Evolutionary conservation across 2,329 filamentous ascomycete species (phyloP), one percentile per base, ranked within the genome.

Genomic region (Phaeoacremonium minimum): DNA sequence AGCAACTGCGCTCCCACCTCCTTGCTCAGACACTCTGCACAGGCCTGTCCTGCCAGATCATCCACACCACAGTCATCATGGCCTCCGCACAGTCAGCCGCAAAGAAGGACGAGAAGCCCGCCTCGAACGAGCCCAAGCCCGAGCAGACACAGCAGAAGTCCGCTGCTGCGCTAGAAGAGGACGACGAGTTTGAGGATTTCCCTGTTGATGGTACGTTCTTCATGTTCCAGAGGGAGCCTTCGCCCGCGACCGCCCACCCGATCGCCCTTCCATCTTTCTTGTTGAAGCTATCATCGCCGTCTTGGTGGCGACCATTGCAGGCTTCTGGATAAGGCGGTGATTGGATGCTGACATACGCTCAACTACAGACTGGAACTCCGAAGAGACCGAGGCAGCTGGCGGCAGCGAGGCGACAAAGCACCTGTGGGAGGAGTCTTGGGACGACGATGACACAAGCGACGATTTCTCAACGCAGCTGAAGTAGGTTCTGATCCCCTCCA

Each of bases 351-450:
- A n/a, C n/a, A n/a, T n/a, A n/a, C n/a, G n/a, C n/a, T n/a, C n/a
- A n/a, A n/a, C n/a, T 15, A 45, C 51, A 95, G 93, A 97, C 66
- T 98, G 93, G 93, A 74, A 83, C 36, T 83, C 89, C 61, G 88
- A 95, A 57, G 90, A 95, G 57, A 87, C 87, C 43, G 88, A 96
- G 58, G 84, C 83, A 38, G 85, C 85, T 39, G 73, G 76, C 53
- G 80, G 73, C 43, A 79, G 70, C 50, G 83, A 82, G 55, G 78
- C 82, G 42, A 73, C 71, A 46, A 68, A 76, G 60, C 90, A 97
- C 68, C 72, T 98, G 37, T 98, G 93, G 93, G 93, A 98, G 66
- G 93, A 98, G 74, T 96, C 89, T 73, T 98, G 93, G 93, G 93
- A 98, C 58, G 93, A 98, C 56, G 91, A 97, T 60, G 93, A 97